These are phyloP conservation scores for Mycena olivaceomarginata DNA, from an alignment of 768 basidiomycete species.

Conservation along the genomic window DNA sequence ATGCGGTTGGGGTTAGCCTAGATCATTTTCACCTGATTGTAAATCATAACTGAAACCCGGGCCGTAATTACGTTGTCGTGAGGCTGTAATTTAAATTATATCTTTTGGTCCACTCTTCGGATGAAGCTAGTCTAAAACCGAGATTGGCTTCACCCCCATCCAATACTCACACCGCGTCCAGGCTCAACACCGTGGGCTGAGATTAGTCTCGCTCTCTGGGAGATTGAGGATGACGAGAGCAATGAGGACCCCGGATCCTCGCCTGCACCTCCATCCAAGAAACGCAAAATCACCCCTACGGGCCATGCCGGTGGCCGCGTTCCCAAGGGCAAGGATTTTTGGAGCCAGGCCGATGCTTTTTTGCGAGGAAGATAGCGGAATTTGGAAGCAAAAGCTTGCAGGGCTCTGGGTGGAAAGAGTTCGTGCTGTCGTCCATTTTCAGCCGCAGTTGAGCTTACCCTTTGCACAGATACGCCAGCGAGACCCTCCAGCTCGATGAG, in stretches of 20 bases:
- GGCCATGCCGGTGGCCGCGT: not conserved
- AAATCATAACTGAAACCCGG: not conserved
- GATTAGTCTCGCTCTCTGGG: not conserved
- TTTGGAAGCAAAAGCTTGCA: constrained; percentile 18
- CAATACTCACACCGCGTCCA: not conserved
- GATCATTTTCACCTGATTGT: not conserved
- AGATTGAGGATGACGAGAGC: constrained; percentile 13
- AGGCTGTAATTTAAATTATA: not conserved
- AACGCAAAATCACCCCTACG: not conserved
- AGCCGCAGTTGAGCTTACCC: not conserved
- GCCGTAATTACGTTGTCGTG: not conserved
- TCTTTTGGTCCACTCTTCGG: not conserved
- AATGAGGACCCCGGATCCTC: not conserved
- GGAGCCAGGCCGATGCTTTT: constrained; percentile 12
- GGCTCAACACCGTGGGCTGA: not conserved
- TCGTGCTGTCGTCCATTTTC: not conserved
- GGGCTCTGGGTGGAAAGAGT: constrained; percentile 19
- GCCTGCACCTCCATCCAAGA: not conserved
- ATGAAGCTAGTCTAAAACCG: not conserved
- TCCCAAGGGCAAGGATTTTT: constrained; percentile 21
- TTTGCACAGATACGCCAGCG: not conserved
- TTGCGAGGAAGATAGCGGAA: not conserved
- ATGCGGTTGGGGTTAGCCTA: not conserved
- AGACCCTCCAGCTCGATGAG: not conserved
- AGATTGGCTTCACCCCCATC: not conserved